Conservation (phyloP, 805 yeast species). For the Hanseniaspora valbyensis region DNA sequence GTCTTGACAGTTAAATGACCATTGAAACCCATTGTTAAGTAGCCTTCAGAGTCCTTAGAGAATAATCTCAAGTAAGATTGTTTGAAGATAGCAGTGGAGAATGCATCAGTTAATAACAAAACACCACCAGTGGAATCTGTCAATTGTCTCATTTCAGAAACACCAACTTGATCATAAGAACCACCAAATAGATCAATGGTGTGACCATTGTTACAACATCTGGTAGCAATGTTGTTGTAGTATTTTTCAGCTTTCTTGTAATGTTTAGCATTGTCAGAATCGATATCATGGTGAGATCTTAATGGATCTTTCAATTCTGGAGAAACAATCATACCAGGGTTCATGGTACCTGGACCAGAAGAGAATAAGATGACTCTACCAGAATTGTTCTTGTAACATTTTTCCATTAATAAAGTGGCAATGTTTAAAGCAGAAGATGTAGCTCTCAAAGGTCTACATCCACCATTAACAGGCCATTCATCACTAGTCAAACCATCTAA, state of each 20-base stretch:
- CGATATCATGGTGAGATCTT: conserved; percentile 94
- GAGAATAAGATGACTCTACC: conserved; percentile 83
- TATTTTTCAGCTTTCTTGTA: conserved; percentile 75
- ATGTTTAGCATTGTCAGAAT: conserved; percentile 78
- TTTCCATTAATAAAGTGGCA: conserved; percentile 71
- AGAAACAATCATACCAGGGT: conserved; percentile 90
- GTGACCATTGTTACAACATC: conserved; percentile 62
- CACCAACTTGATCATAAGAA: conserved; percentile 91
- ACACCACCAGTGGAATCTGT: conserved; percentile 86
- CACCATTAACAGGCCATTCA: conserved; percentile 81
- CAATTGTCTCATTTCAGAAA: conserved; percentile 82
- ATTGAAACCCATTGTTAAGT: conserved; percentile 78
- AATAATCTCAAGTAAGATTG: conserved; percentile 83
- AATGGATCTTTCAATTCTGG: conserved; percentile 88
- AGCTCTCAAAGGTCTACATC: conserved; percentile 76
- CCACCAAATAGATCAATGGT: conserved; percentile 88
- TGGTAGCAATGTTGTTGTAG: conserved; percentile 62
- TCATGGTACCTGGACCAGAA: conserved; percentile 90
- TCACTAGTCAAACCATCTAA: conserved; percentile 68
- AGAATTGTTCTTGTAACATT: conserved; percentile 73
- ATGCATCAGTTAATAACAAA: conserved; percentile 77
- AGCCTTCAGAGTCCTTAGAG: conserved; percentile 77
- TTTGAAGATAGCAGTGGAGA: conserved; percentile 87
- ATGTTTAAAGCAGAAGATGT: conserved; percentile 87
- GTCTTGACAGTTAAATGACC: conserved; percentile 82